Base-by-base conservation (phyloP, 2,329 filamentous ascomycete species). In the Aspergillus tanneri region DNA sequence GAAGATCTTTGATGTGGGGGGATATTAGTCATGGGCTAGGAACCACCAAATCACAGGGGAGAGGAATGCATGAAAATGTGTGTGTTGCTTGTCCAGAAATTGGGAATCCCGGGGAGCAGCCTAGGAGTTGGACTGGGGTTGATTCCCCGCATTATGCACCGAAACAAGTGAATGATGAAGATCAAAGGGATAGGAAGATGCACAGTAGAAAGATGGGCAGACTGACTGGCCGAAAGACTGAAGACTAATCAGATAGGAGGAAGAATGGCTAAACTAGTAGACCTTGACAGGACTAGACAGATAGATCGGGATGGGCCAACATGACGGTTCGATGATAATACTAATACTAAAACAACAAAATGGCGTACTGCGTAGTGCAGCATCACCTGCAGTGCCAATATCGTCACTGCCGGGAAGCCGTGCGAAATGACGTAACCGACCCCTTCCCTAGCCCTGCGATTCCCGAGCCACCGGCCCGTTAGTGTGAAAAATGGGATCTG, bases 1-100 rank as follows among this genome's bases (percentile, higher is more conserved):
- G 60, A 59, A 55, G 59, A 62, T 62, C 60, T 40, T 52, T 60
- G 57, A 59, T 57, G 60, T 60, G 58, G 57, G 58, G 57, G 42
- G 40, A 23, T 10, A 12, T 32, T 40, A 32, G 39, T 42, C 22
- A 38, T 50, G 41, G 25, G 28, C 36, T 23, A 36, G 38, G 34
- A 23, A 39, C 16, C 36, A 25, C 30, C 18, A 36, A 30, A 47
- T 43, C 41, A 35, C 37, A 38, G 41, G 36, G 45, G 32, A 27
- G 30, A 43, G 27, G n/a, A 42, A 21, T 35, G 35, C 21, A 40
- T 23, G 25, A 46, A 24, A 36, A 34, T 34, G 30, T 34, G 24
- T 34, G 30, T 18, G 30, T 24, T 25, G 24, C 21, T 19, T 25
- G 41, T 10, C 25, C 32, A 34, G 49, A 37, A 32, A 21, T 24